Evolutionary conservation across 2,329 filamentous ascomycete species (phyloP).

Genomic region (Pseudogymnoascus sp.): DNA sequence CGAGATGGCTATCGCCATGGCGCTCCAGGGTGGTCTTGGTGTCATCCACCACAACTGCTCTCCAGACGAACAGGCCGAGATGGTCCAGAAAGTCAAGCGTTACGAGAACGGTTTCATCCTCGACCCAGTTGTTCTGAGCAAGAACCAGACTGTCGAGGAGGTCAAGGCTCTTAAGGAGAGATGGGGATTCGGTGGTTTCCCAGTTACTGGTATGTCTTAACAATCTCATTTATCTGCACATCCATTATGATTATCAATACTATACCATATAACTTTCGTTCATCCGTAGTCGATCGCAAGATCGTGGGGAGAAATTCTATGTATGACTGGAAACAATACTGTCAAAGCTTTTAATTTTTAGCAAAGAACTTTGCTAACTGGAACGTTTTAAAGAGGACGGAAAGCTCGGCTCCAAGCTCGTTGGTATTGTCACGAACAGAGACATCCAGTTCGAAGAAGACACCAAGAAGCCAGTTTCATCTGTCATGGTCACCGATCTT

Average conservation of each 20-base stretch:
- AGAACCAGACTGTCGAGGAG: slow-evolving; percentile 80
- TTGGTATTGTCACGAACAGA: slow-evolving; percentile 95
- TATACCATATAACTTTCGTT: slow-evolving; percentile 99
- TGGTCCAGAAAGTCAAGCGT: slow-evolving; percentile 98
- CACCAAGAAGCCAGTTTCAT: slow-evolving; percentile 61
- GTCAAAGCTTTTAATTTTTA: slow-evolving; percentile 16
- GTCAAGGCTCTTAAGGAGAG: slow-evolving; percentile 90
- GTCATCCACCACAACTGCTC: slow-evolving; percentile 99
- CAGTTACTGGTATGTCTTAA: slow-evolving; percentile 79
- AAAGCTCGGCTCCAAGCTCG: slow-evolving; percentile 86
- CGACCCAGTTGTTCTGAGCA: slow-evolving; percentile 86
- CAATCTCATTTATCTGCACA: slow-evolving; percentile 19
- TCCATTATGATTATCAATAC: slow-evolving; percentile 69
- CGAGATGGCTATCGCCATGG: slow-evolving; percentile 99
- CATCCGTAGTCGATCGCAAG: slow-evolving; percentile 85
- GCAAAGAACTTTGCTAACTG: slow-evolving; percentile 31
- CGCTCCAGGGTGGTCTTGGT: slow-evolving; percentile 76
- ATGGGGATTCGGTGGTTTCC: slow-evolving; percentile 98
- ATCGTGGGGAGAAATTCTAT: slow-evolving; percentile 71
- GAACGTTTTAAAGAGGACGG: slow-evolving; percentile 61
- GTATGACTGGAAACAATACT: slow-evolving; percentile 25
- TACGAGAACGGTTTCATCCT: slow-evolving; percentile 99
- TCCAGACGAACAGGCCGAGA: slow-evolving; percentile 92
- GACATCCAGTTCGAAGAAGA: slow-evolving; percentile 95
- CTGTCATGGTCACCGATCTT: slow-evolving; percentile 93